These are phyloP conservation scores for Apiospora sp. DNA, from an alignment of 2,329 filamentous ascomycete species.

Conservation along the genomic window DNA sequence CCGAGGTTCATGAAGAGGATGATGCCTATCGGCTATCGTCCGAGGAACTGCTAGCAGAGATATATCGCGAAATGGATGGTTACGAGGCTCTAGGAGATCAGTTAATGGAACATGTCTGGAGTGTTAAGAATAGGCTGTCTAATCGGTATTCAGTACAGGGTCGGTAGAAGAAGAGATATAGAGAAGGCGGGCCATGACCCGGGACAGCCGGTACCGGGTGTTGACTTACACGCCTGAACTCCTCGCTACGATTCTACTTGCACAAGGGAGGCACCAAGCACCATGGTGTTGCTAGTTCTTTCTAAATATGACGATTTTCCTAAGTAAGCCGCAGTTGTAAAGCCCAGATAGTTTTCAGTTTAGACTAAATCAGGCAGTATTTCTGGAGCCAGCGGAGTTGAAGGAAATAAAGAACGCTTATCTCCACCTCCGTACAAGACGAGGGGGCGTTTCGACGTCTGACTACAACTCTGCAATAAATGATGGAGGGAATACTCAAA, in stretches of 20 bases:
- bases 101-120: neutral
- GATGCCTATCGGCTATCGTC: slow-evolving; percentile 28
- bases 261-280: too few species aligned
- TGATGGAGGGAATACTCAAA: neutral
- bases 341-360: neutral
- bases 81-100: neutral
- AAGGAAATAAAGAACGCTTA: neutral
- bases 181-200: too few species aligned
- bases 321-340: neutral
- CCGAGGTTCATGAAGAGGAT: slow-evolving; percentile 25
- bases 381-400: neutral
- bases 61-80: neutral
- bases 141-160: neutral
- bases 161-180: too few species aligned
- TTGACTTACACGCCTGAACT: too few species aligned
- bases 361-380: neutral
- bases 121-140: neutral
- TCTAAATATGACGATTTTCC: neutral
- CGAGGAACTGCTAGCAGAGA: neutral
- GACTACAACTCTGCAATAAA: neutral
- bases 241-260: too few species aligned
- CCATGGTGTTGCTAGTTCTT: too few species aligned
- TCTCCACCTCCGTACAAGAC: slow-evolving; percentile 3
- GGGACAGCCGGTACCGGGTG: too few species aligned
- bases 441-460: too few species aligned